Percentiles rank a stretch among this genome's conserved stretches.
phyloP scores from a whole-genome alignment of 306 rosid species.

The Mimosa bimucronata region DNA sequence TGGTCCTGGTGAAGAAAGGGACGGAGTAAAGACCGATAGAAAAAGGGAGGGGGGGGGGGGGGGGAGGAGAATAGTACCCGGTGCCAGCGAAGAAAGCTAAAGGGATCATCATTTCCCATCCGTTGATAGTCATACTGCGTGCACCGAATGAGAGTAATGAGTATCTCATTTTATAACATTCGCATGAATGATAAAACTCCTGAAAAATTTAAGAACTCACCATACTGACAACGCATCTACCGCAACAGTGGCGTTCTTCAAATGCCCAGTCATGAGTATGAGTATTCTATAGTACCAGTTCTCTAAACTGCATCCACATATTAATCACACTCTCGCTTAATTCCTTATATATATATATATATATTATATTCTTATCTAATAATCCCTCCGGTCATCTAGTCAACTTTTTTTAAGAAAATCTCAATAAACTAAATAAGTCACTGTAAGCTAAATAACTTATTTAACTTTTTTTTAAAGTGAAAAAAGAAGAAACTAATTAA shows the following conservation, averaged over 20 bases:
- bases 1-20: not conserved
- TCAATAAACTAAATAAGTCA: no score
- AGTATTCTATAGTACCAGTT: constrained; percentile 78
- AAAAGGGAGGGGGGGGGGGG: not conserved
- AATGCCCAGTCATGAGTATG: constrained; percentile 67
- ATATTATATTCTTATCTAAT: no score
- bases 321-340: not conserved
- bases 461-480: no score
- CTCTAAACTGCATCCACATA: constrained; percentile 54
- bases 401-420: no score
- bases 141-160: constrained; percentile 22
- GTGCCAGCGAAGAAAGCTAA: constrained; percentile 75
- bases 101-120: constrained; percentile 91
- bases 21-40: not conserved
- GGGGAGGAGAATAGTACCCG: constrained; percentile 47
- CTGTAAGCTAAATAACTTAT: no score
- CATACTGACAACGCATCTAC: constrained; percentile 81
- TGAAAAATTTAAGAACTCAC: constrained; percentile 31
- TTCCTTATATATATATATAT: no score
- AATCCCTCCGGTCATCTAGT: no score
- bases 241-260: constrained; percentile 66
- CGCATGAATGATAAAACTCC: not conserved
- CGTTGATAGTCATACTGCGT: constrained; percentile 69
- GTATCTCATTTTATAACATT: not conserved
- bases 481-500: no score